These are phyloP conservation scores for Flaveria brownii DNA, from an alignment of 129 eudicot species.

Conservation along the genomic window DNA sequence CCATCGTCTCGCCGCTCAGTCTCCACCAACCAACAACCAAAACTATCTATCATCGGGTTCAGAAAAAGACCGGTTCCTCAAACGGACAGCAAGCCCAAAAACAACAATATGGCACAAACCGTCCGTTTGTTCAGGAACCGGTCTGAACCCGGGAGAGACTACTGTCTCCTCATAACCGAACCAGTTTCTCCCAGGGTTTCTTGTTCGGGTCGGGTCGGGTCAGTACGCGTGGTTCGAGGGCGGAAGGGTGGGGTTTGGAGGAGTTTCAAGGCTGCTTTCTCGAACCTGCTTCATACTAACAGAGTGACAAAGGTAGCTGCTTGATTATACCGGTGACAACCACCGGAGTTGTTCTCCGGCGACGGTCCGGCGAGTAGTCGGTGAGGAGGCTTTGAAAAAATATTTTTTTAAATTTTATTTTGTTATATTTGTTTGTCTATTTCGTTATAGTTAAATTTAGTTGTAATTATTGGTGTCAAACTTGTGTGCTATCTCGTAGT, in stretches of 20 bases:
- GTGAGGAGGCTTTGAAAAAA: neutral
- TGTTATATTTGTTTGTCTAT: conserved; percentile 9
- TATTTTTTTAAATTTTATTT: neutral
- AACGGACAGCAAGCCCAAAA: conserved; percentile 15
- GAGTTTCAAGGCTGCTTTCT: conserved; percentile 38
- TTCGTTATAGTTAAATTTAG: conserved; percentile 33
- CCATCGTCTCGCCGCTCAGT: conserved; percentile 29
- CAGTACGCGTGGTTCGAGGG: conserved; percentile 32
- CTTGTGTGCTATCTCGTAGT: neutral
- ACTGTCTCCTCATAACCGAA: conserved; percentile 36
- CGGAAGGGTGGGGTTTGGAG: conserved; percentile 41
- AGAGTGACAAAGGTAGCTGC: conserved; percentile 25
- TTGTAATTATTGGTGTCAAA: conserved; percentile 27
- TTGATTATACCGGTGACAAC: neutral
- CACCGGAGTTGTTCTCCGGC: no score
- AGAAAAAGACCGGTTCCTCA: conserved; percentile 31
- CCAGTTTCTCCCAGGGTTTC: conserved; percentile 65
- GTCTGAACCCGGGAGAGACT: conserved; percentile 55
- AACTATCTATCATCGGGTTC: conserved; percentile 46
- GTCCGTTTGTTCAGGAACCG: conserved; percentile 49
- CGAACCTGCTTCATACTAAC: conserved; percentile 33
- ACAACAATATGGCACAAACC: conserved; percentile 16
- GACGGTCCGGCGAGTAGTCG: neutral
- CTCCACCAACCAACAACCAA: conserved; percentile 28
- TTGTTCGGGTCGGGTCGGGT: conserved; percentile 58